phyloP scores from a whole-genome alignment of 768 basidiomycete species.

The Boletus subcaerulescens region DNA sequence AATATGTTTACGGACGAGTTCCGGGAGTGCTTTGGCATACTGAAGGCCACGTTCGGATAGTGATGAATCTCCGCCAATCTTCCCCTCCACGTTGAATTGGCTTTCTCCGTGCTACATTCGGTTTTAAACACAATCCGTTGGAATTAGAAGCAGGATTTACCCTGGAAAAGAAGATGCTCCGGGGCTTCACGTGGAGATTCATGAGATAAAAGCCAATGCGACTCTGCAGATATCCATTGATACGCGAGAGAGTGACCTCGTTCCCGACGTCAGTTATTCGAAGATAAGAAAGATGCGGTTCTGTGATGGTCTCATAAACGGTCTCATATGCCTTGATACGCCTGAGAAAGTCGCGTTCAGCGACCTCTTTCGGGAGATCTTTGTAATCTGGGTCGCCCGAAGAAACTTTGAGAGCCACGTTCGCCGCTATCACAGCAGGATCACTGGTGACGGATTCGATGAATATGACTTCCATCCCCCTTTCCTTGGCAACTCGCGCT shows the following conservation, averaged over 20 bases:
- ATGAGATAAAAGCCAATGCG: slow-evolving; percentile 98
- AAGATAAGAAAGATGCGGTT: slow-evolving; percentile 86
- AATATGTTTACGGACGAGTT: slow-evolving; percentile 84
- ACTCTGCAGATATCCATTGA: slow-evolving; percentile 94
- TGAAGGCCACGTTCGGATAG: slow-evolving; percentile 80
- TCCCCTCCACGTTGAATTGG: slow-evolving; percentile 92
- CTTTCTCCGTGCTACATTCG: slow-evolving; percentile 88
- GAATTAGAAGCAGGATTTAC: slow-evolving; percentile 46
- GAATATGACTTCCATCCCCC: slow-evolving; percentile 85
- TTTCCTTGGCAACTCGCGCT: slow-evolving; percentile 80
- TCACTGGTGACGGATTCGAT: slow-evolving; percentile 95
- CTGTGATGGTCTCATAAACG: slow-evolving; percentile 93
- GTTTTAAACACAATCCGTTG: slow-evolving; percentile 2
- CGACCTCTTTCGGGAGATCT: slow-evolving; percentile 78
- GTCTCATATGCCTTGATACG: slow-evolving; percentile 93
- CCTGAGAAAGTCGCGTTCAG: slow-evolving; percentile 84
- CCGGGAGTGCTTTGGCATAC: slow-evolving; percentile 85
- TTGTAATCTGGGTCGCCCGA: slow-evolving; percentile 99
- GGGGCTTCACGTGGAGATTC: slow-evolving; percentile 95
- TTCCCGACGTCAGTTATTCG: slow-evolving; percentile 92
- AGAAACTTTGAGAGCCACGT: slow-evolving; percentile 92
- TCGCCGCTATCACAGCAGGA: slow-evolving; percentile 90
- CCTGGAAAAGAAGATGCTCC: slow-evolving; percentile 94
- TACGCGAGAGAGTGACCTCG: slow-evolving; percentile 80
- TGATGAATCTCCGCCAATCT: slow-evolving; percentile 95